These are phyloP conservation scores for Stevia rebaudiana DNA, from an alignment of 140 eudicot species.

Conservation along the genomic window DNA sequence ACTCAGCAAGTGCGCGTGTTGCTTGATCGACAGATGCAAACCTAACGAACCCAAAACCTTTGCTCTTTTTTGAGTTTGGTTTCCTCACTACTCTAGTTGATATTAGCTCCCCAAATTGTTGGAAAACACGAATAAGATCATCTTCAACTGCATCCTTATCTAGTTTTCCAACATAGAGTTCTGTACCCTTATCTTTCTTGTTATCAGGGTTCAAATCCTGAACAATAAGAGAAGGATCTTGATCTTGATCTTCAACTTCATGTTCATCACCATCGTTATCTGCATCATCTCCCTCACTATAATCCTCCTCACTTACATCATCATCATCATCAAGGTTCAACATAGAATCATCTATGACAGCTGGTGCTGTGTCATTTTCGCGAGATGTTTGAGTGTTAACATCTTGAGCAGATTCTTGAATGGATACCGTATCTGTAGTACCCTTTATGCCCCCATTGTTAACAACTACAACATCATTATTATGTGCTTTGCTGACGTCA, in stretches of 20 bases:
- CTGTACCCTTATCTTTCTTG: slow-evolving; percentile 26
- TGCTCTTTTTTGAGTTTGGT: slow-evolving; percentile 34
- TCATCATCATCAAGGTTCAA: slow-evolving; percentile 15
- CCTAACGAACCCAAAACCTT: slow-evolving; percentile 43
- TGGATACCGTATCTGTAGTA: slow-evolving; percentile 14
- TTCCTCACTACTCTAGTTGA: slow-evolving; percentile 34
- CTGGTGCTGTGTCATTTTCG: slow-evolving; percentile 5
- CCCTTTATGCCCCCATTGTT: slow-evolving; percentile 14
- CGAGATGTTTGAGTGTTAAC: slow-evolving; percentile 9
- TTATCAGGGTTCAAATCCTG: slow-evolving; percentile 13
- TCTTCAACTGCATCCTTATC: slow-evolving; percentile 41
- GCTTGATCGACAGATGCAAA: slow-evolving; percentile 40
- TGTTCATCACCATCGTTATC: slow-evolving; percentile 14
- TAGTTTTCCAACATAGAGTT: slow-evolving; percentile 40
- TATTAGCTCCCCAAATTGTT: slow-evolving; percentile 37
- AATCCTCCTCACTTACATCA: slow-evolving; percentile 19
- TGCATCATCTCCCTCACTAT: slow-evolving; percentile 17
- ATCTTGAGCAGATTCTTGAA: slow-evolving; percentile 15
- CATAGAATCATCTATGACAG: slow-evolving; percentile 16
- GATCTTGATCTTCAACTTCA: background rate
- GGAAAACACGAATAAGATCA: slow-evolving; percentile 38
- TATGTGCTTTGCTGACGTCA: slow-evolving; percentile 13
- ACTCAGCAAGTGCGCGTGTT: slow-evolving; percentile 37
- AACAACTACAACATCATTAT: background rate
- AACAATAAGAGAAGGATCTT: slow-evolving; percentile 21